Base-by-base conservation (phyloP, 2,329 filamentous ascomycete genomes). In the Diplodia mutila region DNA sequence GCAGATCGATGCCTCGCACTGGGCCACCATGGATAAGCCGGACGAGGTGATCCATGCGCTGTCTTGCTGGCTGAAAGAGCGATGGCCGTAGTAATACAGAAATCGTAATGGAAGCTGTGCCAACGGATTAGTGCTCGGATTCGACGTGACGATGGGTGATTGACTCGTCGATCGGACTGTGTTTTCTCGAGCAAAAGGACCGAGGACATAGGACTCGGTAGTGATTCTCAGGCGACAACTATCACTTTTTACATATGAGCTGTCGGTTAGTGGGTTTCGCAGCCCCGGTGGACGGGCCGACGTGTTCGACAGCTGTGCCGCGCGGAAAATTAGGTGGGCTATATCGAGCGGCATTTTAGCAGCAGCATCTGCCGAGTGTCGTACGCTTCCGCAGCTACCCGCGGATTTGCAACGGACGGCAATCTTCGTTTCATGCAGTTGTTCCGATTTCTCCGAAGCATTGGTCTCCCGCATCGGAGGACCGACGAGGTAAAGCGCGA, bases 1-100 rank as follows among this genome's bases (percentile, higher is more conserved):
- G 29, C 69, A 75, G 34, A 70, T 81, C 39, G 73, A 80, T 53
- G 73, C 74, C 48, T 73, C 70, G 3, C 79, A 81, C 71, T 81
- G 79, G 77, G 69, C 70, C 12, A 68, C 73, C 67, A 75, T 77
- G 67, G 78, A 80, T 71, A 74, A 71, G 67, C 77, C 78, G 7
- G 68, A 72, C 2, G 78, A 79, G 72, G 66, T 74, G 12, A 25
- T 21, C 14, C 69, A 27, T 23, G 71, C 67, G 34, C 37, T 63
- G 42, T 37, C 34, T 37, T 18, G 27, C 46, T 63, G 59, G 59
- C 29, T 63, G 59, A 23, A 37, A 27, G 59, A 51, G 9, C 32
- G 59, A 16, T 63, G 59, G 59, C 21, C 11, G 42, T 63, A 29
- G 49, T 9, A 37, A 25, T 12, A 23, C 23, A 25, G 57, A 12